phyloP scores from a whole-genome alignment of 257 asterid species.

The Ajuga chamaepitys region DNA sequence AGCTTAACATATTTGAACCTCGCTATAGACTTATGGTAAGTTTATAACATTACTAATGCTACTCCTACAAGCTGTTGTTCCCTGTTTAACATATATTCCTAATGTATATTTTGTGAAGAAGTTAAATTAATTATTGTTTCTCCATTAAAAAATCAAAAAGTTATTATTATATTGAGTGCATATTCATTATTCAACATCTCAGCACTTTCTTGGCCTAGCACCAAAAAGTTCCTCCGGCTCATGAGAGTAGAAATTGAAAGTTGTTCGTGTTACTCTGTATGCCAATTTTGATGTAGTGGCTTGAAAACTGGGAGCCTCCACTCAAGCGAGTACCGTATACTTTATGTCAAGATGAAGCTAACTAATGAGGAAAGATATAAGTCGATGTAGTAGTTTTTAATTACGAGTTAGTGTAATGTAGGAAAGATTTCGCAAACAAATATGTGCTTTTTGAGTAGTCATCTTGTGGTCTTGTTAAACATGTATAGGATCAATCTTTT shows the following conservation, averaged over 20 bases:
- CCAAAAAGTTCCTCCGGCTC: not conserved
- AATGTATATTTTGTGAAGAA: not conserved
- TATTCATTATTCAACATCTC: not conserved
- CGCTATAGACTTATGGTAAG: constrained; percentile 97
- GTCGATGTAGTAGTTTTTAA: not conserved
- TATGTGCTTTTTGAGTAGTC: not conserved
- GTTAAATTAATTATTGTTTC: not conserved
- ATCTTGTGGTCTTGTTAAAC: constrained; percentile 1
- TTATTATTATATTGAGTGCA: not conserved
- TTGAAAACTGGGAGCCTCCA: not conserved
- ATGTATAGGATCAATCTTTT: not conserved
- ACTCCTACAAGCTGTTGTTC: not conserved
- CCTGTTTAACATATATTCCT: not conserved
- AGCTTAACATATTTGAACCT: constrained; percentile 94
- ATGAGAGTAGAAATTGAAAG: not conserved
- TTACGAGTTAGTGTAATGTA: not conserved
- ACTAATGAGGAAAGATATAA: not conserved
- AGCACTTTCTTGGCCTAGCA: not conserved
- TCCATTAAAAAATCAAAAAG: not conserved
- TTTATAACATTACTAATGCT: constrained; percentile 4
- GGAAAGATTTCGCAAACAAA: not conserved
- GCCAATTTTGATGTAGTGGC: not conserved
- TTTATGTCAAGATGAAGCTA: not conserved
- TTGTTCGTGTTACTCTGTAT: not conserved
- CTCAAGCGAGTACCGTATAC: not conserved